These are phyloP conservation scores for Scolecobasidium constrictum DNA, from an alignment of 2,329 filamentous ascomycete species.

Conservation along the genomic window DNA sequence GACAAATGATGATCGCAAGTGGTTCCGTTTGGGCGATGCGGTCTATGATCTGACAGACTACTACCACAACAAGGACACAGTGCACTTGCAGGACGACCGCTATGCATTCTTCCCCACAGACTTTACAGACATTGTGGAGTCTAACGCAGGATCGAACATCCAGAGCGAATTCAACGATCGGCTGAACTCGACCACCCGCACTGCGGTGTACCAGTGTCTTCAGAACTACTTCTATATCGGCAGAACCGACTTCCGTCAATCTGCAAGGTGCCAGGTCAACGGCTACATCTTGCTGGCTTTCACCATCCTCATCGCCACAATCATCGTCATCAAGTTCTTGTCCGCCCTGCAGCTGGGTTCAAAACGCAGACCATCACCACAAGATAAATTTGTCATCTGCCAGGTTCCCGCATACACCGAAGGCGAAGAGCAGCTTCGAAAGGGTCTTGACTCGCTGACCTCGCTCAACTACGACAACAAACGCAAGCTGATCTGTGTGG, in stretches of 20 bases:
- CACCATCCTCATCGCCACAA: constrained; percentile 68
- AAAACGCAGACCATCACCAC: constrained; percentile 76
- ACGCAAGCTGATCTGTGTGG: constrained; percentile 88
- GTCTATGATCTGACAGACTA: constrained; percentile 92
- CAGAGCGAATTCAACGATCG: constrained; percentile 49
- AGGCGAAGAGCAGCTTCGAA: constrained; percentile 87
- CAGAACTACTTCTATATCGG: constrained; percentile 76
- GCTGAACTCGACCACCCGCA: constrained; percentile 36
- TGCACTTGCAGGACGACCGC: constrained; percentile 38
- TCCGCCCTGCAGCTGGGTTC: constrained; percentile 88
- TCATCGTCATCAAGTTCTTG: constrained; percentile 82
- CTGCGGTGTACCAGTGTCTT: constrained; percentile 70
- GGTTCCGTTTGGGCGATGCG: constrained; percentile 65
- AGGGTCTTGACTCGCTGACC: constrained; percentile 87
- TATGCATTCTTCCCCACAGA: constrained; percentile 65
- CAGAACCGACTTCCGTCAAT: constrained; percentile 71
- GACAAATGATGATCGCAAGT: constrained; percentile 54
- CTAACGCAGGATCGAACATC: constrained; percentile 72
- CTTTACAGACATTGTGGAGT: constrained; percentile 56
- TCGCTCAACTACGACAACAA: constrained; percentile 97
- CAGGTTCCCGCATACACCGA: constrained; percentile 97
- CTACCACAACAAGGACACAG: constrained; percentile 60
- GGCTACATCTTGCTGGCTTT: constrained; percentile 85
- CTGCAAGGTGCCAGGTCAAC: constrained; percentile 70
- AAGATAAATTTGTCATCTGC: constrained; percentile 98